A percentile compares a stretch with the other conserved stretches of the same genome.
These are phyloP conservation scores for Sclerotiophoma versabilis DNA, from an alignment of 2,329 filamentous ascomycete genomes.

Conservation along the genomic window DNA sequence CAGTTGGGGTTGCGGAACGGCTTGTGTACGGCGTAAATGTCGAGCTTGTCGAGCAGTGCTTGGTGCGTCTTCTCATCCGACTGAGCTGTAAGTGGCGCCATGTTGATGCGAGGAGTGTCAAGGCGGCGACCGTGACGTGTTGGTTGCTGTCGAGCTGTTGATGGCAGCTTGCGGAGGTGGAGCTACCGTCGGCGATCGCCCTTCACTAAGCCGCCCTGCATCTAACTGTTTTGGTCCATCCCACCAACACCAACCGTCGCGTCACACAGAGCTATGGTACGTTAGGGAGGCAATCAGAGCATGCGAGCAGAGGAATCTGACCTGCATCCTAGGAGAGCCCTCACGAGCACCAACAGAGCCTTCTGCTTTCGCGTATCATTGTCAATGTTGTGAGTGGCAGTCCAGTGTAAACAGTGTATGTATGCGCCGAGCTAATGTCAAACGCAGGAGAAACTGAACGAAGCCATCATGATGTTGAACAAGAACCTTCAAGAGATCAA, in stretches of 20 bases:
- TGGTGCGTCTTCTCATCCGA: conserved; percentile 82
- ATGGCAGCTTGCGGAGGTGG: conserved; percentile 31
- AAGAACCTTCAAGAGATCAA: conserved; percentile 96
- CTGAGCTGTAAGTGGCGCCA: conserved; percentile 69
- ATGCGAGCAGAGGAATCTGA: conserved; percentile 3
- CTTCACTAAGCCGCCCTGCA: conserved; percentile 27
- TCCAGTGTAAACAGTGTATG: neutral
- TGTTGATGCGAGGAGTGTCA: conserved; percentile 35
- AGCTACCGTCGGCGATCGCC: conserved; percentile 23
- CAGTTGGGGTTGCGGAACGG: conserved; percentile 89
- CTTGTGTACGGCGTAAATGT: conserved; percentile 85
- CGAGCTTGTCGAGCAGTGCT: conserved; percentile 85
- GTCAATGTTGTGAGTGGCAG: conserved; percentile 84
- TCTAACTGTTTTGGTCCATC: conserved; percentile 37
- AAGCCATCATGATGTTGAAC: conserved; percentile 90
- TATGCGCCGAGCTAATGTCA: conserved; percentile 10
- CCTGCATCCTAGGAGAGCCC: conserved; percentile 75
- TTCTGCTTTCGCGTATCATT: conserved; percentile 93
- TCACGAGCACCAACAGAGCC: conserved; percentile 95
- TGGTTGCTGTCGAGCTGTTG: conserved; percentile 9
- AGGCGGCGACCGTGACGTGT: neutral
- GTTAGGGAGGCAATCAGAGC: neutral
- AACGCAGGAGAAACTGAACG: conserved; percentile 91
- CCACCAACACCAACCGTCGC: conserved; percentile 33
- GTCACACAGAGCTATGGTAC: conserved; percentile 37